Conservation (phyloP, 1,139 yeast genomes). For the Yamadazyma trypodendri region DNA sequence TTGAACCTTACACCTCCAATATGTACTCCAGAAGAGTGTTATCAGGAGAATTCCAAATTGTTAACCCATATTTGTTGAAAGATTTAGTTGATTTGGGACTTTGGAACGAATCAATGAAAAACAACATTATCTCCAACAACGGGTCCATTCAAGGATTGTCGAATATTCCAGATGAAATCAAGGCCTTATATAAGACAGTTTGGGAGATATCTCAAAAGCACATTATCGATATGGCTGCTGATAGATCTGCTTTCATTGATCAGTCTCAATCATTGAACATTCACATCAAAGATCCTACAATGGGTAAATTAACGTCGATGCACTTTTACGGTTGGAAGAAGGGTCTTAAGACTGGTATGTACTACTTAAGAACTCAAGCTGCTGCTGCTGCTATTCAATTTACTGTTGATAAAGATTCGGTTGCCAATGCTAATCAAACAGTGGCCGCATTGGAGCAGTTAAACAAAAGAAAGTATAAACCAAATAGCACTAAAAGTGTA, state of each 20-base stretch:
- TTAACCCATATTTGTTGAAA: slow-evolving; percentile 53
- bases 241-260: slow-evolving; percentile 58
- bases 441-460: slow-evolving; percentile 56
- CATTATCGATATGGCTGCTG: slow-evolving; percentile 61
- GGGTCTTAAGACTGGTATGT: slow-evolving; percentile 65
- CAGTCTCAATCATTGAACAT: slow-evolving; percentile 63
- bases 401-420: slow-evolving; percentile 47
- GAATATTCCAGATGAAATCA: slow-evolving; percentile 50
- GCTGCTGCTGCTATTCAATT: slow-evolving; percentile 64
- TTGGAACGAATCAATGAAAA: slow-evolving; percentile 55
- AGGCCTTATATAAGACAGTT: slow-evolving; percentile 54
- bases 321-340: slow-evolving; percentile 65
- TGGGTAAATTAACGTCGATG: slow-evolving; percentile 58
- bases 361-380: slow-evolving; percentile 61
- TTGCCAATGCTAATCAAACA: slow-evolving; percentile 45
- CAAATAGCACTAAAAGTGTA: slow-evolving; percentile 4
- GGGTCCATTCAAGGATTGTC: slow-evolving; percentile 57
- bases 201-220: slow-evolving; percentile 61
- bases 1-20: slow-evolving; percentile 62
- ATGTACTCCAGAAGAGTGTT: slow-evolving; percentile 59
- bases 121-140: slow-evolving; percentile 49
- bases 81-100: slow-evolving; percentile 56
- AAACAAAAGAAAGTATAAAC: slow-evolving; percentile 49
- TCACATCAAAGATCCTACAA: slow-evolving; percentile 53
- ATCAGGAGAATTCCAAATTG: slow-evolving; percentile 63